Evolutionary conservation across 148 eudicot genomes (phyloP).

Genomic region (Arctostaphylos glauca): DNA sequence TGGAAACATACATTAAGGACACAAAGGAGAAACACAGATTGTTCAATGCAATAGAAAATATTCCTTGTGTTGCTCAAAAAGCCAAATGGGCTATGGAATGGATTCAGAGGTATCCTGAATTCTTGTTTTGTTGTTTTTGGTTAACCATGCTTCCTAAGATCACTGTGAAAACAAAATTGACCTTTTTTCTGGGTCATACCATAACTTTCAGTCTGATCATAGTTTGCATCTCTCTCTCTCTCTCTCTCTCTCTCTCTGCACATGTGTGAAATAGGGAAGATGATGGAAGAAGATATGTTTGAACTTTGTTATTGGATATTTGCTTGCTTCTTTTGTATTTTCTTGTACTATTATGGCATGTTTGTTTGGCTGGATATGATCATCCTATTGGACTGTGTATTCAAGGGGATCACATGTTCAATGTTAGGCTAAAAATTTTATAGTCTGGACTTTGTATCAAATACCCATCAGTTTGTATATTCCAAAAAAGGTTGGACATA

Average conservation of each 20-base stretch:
- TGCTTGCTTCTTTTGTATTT: neutral
- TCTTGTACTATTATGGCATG: too few species aligned
- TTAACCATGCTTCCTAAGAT: neutral
- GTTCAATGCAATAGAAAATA: slow-evolving; percentile 75
- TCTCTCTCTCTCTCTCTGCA: too few species aligned
- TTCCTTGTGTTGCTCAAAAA: slow-evolving; percentile 68
- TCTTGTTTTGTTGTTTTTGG: neutral
- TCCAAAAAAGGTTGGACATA: too few species aligned
- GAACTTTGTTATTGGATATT: neutral
- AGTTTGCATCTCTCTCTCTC: too few species aligned
- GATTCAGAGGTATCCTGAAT: slow-evolving; percentile 54
- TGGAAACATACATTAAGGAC: slow-evolving; percentile 75
- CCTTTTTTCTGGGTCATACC: neutral
- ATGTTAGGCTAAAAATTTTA: too few species aligned
- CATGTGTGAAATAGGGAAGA: neutral
- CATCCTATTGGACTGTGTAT: too few species aligned
- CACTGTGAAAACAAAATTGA: neutral
- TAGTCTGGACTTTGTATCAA: too few species aligned
- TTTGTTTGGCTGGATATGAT: too few species aligned
- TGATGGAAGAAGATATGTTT: neutral
- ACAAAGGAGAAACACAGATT: slow-evolving; percentile 61
- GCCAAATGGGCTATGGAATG: slow-evolving; percentile 80
- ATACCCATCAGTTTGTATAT: too few species aligned
- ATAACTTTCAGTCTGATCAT: neutral
- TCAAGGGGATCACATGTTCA: too few species aligned